These are phyloP conservation scores for Sporothrix sp. DNA, from an alignment of 2,329 filamentous ascomycete genomes.

Conservation along the genomic window DNA sequence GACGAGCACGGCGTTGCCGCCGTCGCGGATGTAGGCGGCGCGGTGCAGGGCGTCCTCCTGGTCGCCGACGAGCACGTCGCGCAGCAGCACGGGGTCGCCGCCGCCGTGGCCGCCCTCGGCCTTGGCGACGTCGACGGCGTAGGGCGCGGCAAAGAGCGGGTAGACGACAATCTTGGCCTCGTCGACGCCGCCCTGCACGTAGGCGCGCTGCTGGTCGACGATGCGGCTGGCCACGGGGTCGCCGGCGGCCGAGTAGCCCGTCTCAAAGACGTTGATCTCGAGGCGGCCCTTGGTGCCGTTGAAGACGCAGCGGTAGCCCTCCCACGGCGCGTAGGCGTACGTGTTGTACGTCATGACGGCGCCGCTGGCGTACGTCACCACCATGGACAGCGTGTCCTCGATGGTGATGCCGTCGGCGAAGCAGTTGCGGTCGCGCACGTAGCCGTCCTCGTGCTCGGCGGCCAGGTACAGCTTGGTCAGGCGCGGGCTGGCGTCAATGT, in stretches of 20 bases:
- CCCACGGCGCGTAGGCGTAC: constrained; percentile 53
- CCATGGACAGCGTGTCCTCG: constrained; percentile 53
- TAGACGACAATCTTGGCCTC: constrained; percentile 38
- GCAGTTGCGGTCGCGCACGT: constrained; percentile 52
- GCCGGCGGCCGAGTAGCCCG: constrained; percentile 51
- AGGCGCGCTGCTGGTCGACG: constrained; percentile 33
- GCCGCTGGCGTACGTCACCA: constrained; percentile 47
- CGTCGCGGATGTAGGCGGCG: constrained; percentile 49
- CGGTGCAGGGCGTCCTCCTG: constrained; percentile 40
- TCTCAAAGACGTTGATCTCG: constrained; percentile 53
- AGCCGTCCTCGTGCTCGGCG: constrained; percentile 53
- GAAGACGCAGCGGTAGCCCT: constrained; percentile 48
- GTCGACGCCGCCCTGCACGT: constrained; percentile 42
- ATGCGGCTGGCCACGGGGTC: constrained; percentile 24
- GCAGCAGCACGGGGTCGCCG: constrained; percentile 46
- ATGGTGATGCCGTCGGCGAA: constrained; percentile 55
- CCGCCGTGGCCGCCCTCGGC: constrained; percentile 49
- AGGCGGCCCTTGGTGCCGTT: constrained; percentile 49
- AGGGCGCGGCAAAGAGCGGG: constrained; percentile 28
- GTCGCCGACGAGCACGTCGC: constrained; percentile 42
- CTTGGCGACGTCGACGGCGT: constrained; percentile 42
- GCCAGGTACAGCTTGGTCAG: constrained; percentile 51
- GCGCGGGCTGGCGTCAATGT: constrained; percentile 41
- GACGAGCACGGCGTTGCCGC: constrained; percentile 48
- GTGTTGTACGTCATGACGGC: constrained; percentile 50